Conservation (phyloP, 2,329 filamentous ascomycete genomes). For the Nigrograna mackinnonii region DNA sequence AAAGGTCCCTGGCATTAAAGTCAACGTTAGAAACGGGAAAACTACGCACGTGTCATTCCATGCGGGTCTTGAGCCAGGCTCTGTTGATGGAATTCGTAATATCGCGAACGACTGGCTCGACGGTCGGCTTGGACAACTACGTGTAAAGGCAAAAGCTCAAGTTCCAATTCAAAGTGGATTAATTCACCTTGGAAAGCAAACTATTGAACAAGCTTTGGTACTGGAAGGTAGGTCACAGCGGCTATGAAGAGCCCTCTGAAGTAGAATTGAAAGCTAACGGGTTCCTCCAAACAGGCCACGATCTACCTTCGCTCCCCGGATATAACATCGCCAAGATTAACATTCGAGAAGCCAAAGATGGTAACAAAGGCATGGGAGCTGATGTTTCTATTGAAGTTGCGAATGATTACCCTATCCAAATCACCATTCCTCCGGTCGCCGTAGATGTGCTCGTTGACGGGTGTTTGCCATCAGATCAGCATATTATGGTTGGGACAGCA, state of each 20-base stretch:
- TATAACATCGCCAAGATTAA: constrained; percentile 83
- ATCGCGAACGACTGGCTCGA: constrained; percentile 89
- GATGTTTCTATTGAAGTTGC: constrained; percentile 73
- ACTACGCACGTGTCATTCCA: constrained; percentile 79
- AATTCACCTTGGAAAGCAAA: constrained; percentile 76
- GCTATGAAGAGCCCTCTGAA: constrained; percentile 7
- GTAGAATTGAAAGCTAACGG: constrained; percentile 14
- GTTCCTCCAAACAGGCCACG: constrained; percentile 43
- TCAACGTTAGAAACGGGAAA: constrained; percentile 78
- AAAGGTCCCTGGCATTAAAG: constrained; percentile 71
- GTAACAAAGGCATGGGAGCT: constrained; percentile 71
- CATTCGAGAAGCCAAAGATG: constrained; percentile 69
- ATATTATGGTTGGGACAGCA: constrained; percentile 79
- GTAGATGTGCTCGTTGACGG: constrained; percentile 87
- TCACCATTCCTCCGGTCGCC: constrained; percentile 76
- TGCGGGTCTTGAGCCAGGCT: constrained; percentile 74
- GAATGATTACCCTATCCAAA: constrained; percentile 78
- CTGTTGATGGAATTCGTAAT: constrained; percentile 74
- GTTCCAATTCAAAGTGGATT: constrained; percentile 79
- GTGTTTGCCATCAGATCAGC: constrained; percentile 71
- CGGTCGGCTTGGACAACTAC: constrained; percentile 72
- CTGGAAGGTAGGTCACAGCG: constrained; percentile 79
- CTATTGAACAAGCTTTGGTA: constrained; percentile 72
- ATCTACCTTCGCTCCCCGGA: constrained; percentile 77
- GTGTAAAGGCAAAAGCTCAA: constrained; percentile 72